Conservation (phyloP, 1,284 basidiomycete species). For the Trametes sp. region DNA sequence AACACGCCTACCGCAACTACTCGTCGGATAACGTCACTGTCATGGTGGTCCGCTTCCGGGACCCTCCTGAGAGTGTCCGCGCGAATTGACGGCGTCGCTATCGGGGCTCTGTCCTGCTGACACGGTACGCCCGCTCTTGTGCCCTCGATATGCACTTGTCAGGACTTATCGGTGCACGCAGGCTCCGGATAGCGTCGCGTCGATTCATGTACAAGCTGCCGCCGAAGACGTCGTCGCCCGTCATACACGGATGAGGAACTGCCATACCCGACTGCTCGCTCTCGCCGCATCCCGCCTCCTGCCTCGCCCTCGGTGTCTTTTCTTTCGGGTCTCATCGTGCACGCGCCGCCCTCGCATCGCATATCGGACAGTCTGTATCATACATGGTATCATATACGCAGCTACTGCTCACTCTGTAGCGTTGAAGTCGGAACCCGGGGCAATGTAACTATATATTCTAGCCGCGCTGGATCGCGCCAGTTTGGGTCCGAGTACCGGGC, state of each 20-base stretch:
- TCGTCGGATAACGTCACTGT: slow-evolving; percentile 94
- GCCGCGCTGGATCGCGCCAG: neutral
- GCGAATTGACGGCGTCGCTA: slow-evolving; percentile 29
- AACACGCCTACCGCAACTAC: slow-evolving; percentile 88
- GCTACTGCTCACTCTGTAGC: slow-evolving; percentile 17
- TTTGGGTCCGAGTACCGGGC: neutral
- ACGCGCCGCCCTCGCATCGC: slow-evolving; percentile 1
- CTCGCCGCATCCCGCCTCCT: neutral
- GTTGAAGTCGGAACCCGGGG: slow-evolving; percentile 2
- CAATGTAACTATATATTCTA: slow-evolving; percentile 4
- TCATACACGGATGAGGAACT: slow-evolving; percentile 19
- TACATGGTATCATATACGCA: slow-evolving; percentile 15
- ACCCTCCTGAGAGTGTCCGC: slow-evolving; percentile 40
- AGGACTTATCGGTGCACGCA: neutral
- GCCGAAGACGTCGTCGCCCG: slow-evolving; percentile 27
- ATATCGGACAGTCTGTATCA: slow-evolving; percentile 18
- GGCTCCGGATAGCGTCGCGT: slow-evolving; percentile 29
- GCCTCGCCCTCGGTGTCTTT: slow-evolving; percentile 6
- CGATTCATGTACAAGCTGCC: slow-evolving; percentile 28
- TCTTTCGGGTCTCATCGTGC: slow-evolving; percentile 16
- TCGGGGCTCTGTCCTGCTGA: slow-evolving; percentile 23
- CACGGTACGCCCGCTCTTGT: slow-evolving; percentile 16
- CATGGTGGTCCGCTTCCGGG: slow-evolving; percentile 77
- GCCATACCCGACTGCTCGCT: slow-evolving; percentile 23
- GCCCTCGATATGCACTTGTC: no score